Conservation (phyloP, 768 basidiomycete genomes). For the Leccinum fibrillosum region DNA sequence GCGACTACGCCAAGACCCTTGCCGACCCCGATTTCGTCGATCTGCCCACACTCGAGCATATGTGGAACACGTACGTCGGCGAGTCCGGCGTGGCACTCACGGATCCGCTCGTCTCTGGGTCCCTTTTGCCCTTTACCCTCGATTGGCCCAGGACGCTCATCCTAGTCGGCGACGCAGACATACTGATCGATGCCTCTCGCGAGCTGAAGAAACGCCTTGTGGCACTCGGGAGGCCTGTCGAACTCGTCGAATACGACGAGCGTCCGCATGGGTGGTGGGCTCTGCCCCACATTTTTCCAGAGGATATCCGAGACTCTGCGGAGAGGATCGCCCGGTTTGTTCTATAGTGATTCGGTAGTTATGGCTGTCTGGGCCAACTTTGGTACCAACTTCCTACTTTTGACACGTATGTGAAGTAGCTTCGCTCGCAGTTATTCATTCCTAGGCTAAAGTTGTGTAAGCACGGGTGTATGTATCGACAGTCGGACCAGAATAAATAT, state of each 20-base stretch:
- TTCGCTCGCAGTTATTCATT: background rate
- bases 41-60: accelerated
- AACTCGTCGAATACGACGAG: slow-evolving; percentile 24
- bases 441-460: background rate
- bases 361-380: background rate
- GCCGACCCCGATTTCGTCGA: slow-evolving; percentile 1
- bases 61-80: slow-evolving; percentile 8
- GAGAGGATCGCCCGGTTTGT: slow-evolving; percentile 11
- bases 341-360: background rate
- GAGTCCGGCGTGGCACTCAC: slow-evolving; percentile 6
- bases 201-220: slow-evolving; percentile 8
- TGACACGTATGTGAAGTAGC: background rate
- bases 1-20: slow-evolving; percentile 3
- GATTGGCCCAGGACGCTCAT: slow-evolving; percentile 24
- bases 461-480: background rate
- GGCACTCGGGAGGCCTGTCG: background rate
- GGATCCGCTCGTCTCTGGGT: slow-evolving; percentile 19
- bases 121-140: slow-evolving; percentile 10
- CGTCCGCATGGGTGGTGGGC: slow-evolving; percentile 24
- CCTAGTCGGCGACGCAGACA: slow-evolving; percentile 19
- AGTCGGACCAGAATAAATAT: background rate
- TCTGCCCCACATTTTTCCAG: slow-evolving; percentile 15
- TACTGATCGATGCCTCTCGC: slow-evolving; percentile 9
- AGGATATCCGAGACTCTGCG: slow-evolving; percentile 5
- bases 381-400: background rate